Base-by-base conservation (phyloP, 192 early-diverging fungal genomes). In the Linnemannia exigua region DNA sequence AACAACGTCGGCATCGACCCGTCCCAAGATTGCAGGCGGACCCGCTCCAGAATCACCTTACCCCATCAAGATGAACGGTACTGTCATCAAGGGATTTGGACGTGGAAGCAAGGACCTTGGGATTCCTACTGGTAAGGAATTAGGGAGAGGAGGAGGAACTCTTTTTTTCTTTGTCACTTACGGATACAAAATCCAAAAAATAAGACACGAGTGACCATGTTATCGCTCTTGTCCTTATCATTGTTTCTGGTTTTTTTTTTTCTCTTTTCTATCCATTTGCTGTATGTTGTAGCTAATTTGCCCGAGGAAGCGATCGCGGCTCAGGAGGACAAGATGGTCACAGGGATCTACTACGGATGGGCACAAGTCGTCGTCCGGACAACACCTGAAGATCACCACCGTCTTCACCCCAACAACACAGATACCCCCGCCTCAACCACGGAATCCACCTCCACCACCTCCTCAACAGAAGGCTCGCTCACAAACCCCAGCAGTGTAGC, bases 331-430 rank as follows among this genome's bases (percentile, higher is more conserved):
- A 88, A 91, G 28, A 74, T 97, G 46, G 92, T 94, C 1, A 95
- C 95, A 20, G 99, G 99, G 73, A 96, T 99, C 70, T 98, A 99
- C 90, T 97, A 95, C 78, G 99, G 99, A 8, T 99, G 97, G 97
- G 97, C 96, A 28, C 89, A 92, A 37, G 92, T 99, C 28, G 93
- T 91, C 25, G 76, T 87, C 72, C 77, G 67, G 63, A 81, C 54
- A 36, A 51, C 54, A 20, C 67, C 71, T 7, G 82, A 41, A 70
- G n/a, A n/a, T n/a, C n/a, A n/a, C n/a, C 87, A n/a, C 28, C 58
- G 22, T 20, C 84, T 58, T 16, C 25, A 52, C 25, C 25, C 35
- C 35, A 72, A 9, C 28, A 63, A n/a, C 28, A 7, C 25, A n/a
- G 58, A 63, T 63, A 63, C 58, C 58, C 48, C 17, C 48, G 48